Evolutionary conservation across 805 yeast genomes (phyloP).

Genomic region (Sugiyamaella floridensis): DNA sequence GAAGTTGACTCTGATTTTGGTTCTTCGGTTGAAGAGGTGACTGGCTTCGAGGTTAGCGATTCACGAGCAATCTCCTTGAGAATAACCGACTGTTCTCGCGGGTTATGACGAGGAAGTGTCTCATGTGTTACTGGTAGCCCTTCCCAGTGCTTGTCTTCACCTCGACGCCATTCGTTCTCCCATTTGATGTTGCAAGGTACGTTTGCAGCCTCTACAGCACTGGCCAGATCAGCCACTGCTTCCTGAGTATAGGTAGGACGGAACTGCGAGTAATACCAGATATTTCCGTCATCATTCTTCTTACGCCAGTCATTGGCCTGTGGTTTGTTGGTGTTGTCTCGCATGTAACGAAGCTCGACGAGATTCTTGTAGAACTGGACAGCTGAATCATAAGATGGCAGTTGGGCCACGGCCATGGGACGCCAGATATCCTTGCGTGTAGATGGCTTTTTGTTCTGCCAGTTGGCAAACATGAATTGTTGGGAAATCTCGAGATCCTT

Average conservation of each 20-base stretch:
- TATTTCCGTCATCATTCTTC: slow-evolving; percentile 67
- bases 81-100: slow-evolving; percentile 20
- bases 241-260: slow-evolving; percentile 89
- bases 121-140: slow-evolving; percentile 13
- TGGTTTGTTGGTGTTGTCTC: slow-evolving; percentile 53
- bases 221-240: slow-evolving; percentile 76
- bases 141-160: slow-evolving; percentile 71
- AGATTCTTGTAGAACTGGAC: slow-evolving; percentile 67
- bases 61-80: slow-evolving; percentile 14
- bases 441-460: slow-evolving; percentile 79
- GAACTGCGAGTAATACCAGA: slow-evolving; percentile 82
- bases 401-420: slow-evolving; percentile 76
- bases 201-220: slow-evolving; percentile 57
- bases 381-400: slow-evolving; percentile 54
- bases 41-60: background rate
- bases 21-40: too few species aligned
- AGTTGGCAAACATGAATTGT: slow-evolving; percentile 76
- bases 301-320: slow-evolving; percentile 64
- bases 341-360: slow-evolving; percentile 61
- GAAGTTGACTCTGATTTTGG: too few species aligned
- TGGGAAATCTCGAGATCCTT: slow-evolving; percentile 45
- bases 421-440: slow-evolving; percentile 86
- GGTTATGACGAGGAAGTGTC: slow-evolving; percentile 18
- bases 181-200: slow-evolving; percentile 45
- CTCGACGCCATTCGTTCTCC: slow-evolving; percentile 86